Percentiles rank a stretch among this genome's conserved stretches.
phyloP scores from a whole-genome alignment of 805 yeast species.

The Wickerhamiella shivajii region DNA sequence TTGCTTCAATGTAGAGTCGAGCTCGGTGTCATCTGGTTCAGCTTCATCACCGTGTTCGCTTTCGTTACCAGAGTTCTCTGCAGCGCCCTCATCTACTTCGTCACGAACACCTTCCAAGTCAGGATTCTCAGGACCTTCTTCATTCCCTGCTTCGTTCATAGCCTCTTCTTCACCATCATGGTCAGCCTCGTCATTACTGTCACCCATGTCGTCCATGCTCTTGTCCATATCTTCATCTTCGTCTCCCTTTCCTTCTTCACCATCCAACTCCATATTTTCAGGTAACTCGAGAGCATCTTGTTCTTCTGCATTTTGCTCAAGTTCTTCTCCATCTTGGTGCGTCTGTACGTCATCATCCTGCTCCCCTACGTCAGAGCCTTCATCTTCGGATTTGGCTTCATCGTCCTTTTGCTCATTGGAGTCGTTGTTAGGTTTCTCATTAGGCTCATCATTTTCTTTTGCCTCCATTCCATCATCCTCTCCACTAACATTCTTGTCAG shows the following conservation, averaged over 20 bases:
- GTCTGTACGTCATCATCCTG: conserved; percentile 65
- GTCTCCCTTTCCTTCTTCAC: conserved; percentile 42
- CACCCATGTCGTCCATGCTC: conserved; percentile 18
- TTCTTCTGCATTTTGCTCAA: conserved; percentile 68
- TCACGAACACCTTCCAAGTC: too few relatives aligned
- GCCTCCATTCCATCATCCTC: conserved; percentile 28
- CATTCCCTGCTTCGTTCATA: conserved; percentile 21
- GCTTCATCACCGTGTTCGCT: conserved; percentile 21
- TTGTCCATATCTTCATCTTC: conserved; percentile 17
- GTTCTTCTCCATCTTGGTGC: conserved; percentile 31
- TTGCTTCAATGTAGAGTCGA: conserved; percentile 20
- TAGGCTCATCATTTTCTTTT: conserved; percentile 14
- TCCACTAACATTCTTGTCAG: conserved; percentile 49
- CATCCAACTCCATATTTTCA: conserved; percentile 79
- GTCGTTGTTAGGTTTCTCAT: conserved; percentile 22
- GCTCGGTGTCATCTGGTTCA: conserved; percentile 25
- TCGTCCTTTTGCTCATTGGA: conserved; percentile 24
- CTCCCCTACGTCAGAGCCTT: conserved; percentile 53
- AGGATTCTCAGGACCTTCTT: conserved; percentile 14
- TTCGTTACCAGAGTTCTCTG: conserved; percentile 20
- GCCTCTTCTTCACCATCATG: conserved; percentile 24
- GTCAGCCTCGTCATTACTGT: conserved; percentile 22
- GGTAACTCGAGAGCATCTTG: conserved; percentile 80
- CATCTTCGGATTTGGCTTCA: conserved; percentile 39
- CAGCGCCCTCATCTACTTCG: conserved; percentile 20